Percentiles rank a stretch among this genome's conserved stretches.
phyloP scores from a whole-genome alignment of 495 filamentous ascomycete species.

The Cairneyella variabilis region DNA sequence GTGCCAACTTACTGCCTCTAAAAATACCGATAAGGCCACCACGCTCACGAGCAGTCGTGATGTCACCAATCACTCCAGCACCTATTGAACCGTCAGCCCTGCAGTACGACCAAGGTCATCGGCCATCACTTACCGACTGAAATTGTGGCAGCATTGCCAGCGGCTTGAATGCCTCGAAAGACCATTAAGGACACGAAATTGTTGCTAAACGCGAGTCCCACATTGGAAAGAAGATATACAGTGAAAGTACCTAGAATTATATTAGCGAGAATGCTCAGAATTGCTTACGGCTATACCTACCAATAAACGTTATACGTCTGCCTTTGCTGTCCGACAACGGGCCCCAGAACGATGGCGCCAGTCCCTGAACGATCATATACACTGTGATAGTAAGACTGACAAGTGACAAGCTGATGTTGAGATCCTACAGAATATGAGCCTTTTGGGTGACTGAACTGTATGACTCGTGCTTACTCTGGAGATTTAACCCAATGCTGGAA shows the following conservation, averaged over 20 bases:
- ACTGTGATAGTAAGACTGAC: slow-evolving; percentile 37
- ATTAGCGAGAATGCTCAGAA: background rate
- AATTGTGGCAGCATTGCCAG: slow-evolving; percentile 51
- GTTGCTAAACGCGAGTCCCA: slow-evolving; percentile 56
- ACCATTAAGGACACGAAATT: slow-evolving; percentile 54
- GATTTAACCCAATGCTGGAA: slow-evolving; percentile 29
- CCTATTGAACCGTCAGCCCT: slow-evolving; percentile 1
- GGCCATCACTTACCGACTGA: slow-evolving; percentile 35
- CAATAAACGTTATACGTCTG: slow-evolving; percentile 53
- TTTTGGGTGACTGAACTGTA: background rate
- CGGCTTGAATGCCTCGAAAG: slow-evolving; percentile 56
- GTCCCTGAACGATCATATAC: slow-evolving; percentile 30
- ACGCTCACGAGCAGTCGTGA: slow-evolving; percentile 47
- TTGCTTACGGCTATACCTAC: background rate
- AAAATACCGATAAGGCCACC: slow-evolving; percentile 53
- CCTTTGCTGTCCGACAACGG: slow-evolving; percentile 55
- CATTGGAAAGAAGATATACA: slow-evolving; percentile 56
- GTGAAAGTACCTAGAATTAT: slow-evolving; percentile 37
- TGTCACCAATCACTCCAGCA: slow-evolving; percentile 53
- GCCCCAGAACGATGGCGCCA: slow-evolving; percentile 35
- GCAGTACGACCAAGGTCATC: background rate
- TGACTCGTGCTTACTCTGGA: slow-evolving; percentile 13
- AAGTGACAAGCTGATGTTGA: slow-evolving; percentile 25
- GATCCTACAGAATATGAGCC: slow-evolving; percentile 23
- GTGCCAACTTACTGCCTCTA: slow-evolving; percentile 37